A percentile compares a stretch with the other conserved stretches of the same genome.
Evolutionary conservation across 805 yeast species (phyloP).

Genomic region (Candida anglica): DNA sequence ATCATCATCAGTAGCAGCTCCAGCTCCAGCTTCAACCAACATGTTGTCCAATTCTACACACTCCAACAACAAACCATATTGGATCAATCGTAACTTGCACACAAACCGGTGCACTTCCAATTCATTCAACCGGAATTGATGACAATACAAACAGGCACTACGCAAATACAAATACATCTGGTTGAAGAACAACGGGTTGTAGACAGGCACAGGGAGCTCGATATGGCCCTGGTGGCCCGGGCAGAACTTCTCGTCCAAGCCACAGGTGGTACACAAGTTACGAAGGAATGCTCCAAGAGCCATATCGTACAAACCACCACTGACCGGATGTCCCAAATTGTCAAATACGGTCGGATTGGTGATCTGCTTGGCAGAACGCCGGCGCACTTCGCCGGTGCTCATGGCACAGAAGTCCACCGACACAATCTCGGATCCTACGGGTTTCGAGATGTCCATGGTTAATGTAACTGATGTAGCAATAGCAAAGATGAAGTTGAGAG

Average conservation of each 20-base stretch:
- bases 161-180: conserved; percentile 84
- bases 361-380: conserved; percentile 89
- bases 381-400: conserved; percentile 75
- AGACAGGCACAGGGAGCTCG: conserved; percentile 92
- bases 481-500: no score
- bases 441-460: conserved; percentile 90
- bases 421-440: conserved; percentile 90
- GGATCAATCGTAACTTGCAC: conserved; percentile 77
- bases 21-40: conserved; percentile 32
- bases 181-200: conserved; percentile 90
- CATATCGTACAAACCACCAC: conserved; percentile 90
- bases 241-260: conserved; percentile 88
- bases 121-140: conserved; percentile 67
- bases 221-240: conserved; percentile 99
- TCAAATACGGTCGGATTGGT: conserved; percentile 95
- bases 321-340: conserved; percentile 91
- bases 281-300: conserved; percentile 92
- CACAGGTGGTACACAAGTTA: conserved; percentile 92
- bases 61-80: conserved; percentile 84
- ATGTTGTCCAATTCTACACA: conserved; percentile 69
- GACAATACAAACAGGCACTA: conserved; percentile 86
- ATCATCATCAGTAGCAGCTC: conserved; percentile 37
- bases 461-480: not conserved
- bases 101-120: conserved; percentile 70
- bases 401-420: conserved; percentile 91